A percentile compares a stretch with the other conserved stretches of the same genome.
phyloP scores from a whole-genome alignment of 1,284 basidiomycete species.

The Mycena sp. region DNA sequence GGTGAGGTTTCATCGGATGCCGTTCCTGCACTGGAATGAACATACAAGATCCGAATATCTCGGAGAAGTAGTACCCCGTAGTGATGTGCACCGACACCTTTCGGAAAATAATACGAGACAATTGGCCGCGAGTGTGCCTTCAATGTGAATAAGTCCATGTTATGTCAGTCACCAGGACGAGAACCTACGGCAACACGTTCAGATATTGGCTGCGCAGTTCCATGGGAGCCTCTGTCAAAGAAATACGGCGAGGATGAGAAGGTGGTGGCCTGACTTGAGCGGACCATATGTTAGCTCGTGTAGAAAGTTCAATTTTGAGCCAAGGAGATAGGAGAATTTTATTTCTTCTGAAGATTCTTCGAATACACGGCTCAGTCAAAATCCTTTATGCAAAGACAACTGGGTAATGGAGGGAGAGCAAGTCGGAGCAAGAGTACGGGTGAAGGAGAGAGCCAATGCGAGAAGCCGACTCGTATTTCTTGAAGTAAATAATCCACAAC shows the following conservation, averaged over 20 bases:
- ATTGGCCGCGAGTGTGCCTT: slow-evolving; percentile 88
- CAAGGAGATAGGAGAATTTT: no score
- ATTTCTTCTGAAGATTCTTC: no score
- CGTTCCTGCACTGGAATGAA: no score
- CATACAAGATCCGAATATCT: no score
- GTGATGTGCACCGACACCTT: slow-evolving; percentile 94
- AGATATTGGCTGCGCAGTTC: slow-evolving; percentile 77
- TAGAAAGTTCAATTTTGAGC: neutral
- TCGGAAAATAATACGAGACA: slow-evolving; percentile 96
- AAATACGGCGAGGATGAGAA: slow-evolving; percentile 79
- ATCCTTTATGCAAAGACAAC: no score
- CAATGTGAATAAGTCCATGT: slow-evolving; percentile 17
- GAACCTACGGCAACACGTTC: slow-evolving; percentile 74
- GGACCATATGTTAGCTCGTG: slow-evolving; percentile 45
- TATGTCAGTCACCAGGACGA: slow-evolving; percentile 13
- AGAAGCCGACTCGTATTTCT: no score
- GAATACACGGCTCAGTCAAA: no score
- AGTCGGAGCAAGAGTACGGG: no score
- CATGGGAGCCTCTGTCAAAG: slow-evolving; percentile 72
- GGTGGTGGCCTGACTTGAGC: slow-evolving; percentile 62
- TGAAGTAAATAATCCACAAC: no score
- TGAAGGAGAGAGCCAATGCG: no score
- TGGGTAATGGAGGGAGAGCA: no score
- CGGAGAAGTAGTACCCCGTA: slow-evolving; percentile 80
- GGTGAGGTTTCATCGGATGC: slow-evolving; percentile 98